Evolutionary conservation across 148 eudicot species (phyloP).

Genomic region (Chenopodium berlandieri): DNA sequence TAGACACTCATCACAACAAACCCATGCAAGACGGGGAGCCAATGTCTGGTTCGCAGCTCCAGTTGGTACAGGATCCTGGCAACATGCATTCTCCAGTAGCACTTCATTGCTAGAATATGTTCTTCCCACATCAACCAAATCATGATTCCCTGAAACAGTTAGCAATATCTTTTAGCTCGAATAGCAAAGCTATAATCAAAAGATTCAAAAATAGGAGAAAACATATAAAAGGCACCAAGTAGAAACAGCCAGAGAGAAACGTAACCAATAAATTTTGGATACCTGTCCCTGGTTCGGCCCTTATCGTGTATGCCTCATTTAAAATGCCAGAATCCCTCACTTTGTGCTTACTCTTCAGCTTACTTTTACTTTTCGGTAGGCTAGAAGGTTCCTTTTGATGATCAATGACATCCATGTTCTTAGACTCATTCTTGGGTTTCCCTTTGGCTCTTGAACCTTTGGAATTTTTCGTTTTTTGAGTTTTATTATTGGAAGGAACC

Average conservation of each 20-base stretch:
- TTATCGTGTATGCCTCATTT: conserved; percentile 28
- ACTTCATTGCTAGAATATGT: conserved; percentile 27
- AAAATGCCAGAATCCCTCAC: conserved; percentile 33
- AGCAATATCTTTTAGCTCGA: not conserved
- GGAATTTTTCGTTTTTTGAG: conserved; percentile 31
- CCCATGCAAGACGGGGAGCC: conserved; percentile 77
- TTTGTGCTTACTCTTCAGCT: conserved; percentile 30
- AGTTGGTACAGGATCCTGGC: conserved; percentile 27
- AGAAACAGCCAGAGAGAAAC: not conserved
- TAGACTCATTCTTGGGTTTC: conserved; percentile 34
- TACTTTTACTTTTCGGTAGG: conserved; percentile 40
- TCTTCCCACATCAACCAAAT: conserved; percentile 32
- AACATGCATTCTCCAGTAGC: conserved; percentile 22
- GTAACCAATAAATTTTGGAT: conserved; percentile 13
- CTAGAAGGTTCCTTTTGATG: conserved; percentile 34
- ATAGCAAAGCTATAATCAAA: not conserved
- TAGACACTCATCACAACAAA: conserved; percentile 81
- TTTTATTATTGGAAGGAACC: conserved; percentile 32
- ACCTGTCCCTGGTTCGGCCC: conserved; percentile 51
- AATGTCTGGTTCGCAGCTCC: conserved; percentile 32
- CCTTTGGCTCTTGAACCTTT: conserved; percentile 44
- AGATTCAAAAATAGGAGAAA: conserved; percentile 4
- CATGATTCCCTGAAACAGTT: conserved; percentile 36
- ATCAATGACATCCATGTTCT: conserved; percentile 29
- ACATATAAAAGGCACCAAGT: not conserved